phyloP scores from a whole-genome alignment of 2,329 filamentous ascomycete genomes.

The Chrysoporthe austroafricana region DNA sequence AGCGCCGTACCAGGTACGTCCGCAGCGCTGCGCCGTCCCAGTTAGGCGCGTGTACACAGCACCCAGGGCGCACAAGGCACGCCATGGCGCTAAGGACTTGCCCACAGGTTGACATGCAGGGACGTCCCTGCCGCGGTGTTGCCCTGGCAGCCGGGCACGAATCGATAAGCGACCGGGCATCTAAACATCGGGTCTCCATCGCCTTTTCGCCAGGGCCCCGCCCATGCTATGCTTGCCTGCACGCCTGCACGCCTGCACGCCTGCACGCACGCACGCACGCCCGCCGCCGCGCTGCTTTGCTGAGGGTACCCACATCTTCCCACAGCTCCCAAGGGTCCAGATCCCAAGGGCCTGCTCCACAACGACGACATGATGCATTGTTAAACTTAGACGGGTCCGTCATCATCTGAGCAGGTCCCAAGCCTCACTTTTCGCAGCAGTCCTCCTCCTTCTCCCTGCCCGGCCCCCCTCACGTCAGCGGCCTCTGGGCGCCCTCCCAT shows the following conservation, averaged over 20 bases:
- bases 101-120: constrained; percentile 13
- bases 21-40: no score
- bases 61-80: neutral
- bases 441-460: neutral
- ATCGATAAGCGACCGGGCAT: constrained; percentile 3
- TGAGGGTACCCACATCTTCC: neutral
- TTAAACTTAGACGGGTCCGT: constrained; percentile 15
- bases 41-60: neutral
- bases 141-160: constrained; percentile 10
- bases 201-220: no score
- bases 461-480: neutral
- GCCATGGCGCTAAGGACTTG: neutral
- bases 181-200: neutral
- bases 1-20: no score
- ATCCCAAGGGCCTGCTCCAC: constrained; percentile 4
- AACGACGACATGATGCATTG: constrained; percentile 16
- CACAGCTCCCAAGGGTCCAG: constrained; percentile 6
- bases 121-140: constrained; percentile 3
- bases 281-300: no score
- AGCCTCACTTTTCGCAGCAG: constrained; percentile 4
- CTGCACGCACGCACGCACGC: no score
- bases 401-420: constrained; percentile 7
- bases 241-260: no score
- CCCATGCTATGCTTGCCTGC: no score
- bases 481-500: neutral